phyloP scores from a whole-genome alignment of 2,329 filamentous ascomycete species.

The Pezicula carpinea region DNA sequence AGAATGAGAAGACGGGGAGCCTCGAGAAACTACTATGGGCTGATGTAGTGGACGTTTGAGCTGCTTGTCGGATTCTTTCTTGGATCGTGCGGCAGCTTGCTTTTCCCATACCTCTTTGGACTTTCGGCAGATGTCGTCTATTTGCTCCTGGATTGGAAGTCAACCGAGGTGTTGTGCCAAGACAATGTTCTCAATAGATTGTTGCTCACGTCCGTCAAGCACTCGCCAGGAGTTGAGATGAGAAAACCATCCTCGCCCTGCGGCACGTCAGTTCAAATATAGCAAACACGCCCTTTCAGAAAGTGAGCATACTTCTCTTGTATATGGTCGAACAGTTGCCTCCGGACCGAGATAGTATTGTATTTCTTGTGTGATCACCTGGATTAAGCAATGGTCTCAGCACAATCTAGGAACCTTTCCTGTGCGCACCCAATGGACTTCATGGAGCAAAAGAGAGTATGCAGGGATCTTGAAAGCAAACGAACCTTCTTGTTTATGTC shows the following conservation, averaged over 20 bases:
- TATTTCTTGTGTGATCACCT: slow-evolving; percentile 50
- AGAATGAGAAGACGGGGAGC: slow-evolving; percentile 19
- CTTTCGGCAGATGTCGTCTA: slow-evolving; percentile 57
- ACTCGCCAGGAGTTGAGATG: slow-evolving; percentile 53
- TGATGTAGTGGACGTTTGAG: slow-evolving; percentile 54
- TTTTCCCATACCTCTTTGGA: slow-evolving; percentile 54
- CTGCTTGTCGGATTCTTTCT: slow-evolving; percentile 40
- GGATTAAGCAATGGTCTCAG: background rate
- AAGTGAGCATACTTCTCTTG: slow-evolving; percentile 9
- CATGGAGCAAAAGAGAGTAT: background rate
- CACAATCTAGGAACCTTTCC: background rate
- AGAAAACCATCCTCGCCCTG: slow-evolving; percentile 59
- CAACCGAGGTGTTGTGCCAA: slow-evolving; percentile 5
- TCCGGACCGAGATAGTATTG: slow-evolving; percentile 55
- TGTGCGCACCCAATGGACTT: background rate
- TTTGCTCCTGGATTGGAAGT: slow-evolving; percentile 46
- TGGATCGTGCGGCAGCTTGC: slow-evolving; percentile 45
- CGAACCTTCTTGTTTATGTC: slow-evolving; percentile 52
- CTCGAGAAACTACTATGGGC: slow-evolving; percentile 46
- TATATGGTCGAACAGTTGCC: slow-evolving; percentile 15
- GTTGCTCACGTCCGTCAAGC: slow-evolving; percentile 52
- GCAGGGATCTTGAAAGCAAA: background rate
- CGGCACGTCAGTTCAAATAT: background rate
- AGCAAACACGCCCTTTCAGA: slow-evolving; percentile 4
- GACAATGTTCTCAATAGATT: background rate